Base-by-base conservation (phyloP, 228 moss, liverwort and hornwort genomes). In the Sphagnum magellanicum region DNA sequence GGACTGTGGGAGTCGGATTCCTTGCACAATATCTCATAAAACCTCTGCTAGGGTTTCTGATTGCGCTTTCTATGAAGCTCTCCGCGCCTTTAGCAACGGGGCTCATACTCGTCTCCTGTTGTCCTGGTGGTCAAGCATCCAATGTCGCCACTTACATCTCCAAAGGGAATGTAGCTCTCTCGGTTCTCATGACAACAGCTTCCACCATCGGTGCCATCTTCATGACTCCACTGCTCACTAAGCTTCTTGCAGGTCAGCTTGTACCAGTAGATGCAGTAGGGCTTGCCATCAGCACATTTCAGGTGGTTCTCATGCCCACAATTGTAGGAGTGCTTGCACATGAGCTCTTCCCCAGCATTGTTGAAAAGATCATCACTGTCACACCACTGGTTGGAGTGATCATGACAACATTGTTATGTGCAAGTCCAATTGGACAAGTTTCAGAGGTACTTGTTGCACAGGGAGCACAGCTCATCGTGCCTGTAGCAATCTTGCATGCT, bases 71-170 rank as follows among this genome's bases (percentile, higher is more conserved):
- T 12, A 57, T 98, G 55, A 93, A 98, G 74, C 79, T 98, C 48
- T 94, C 98, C 48, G 98, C 98, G 53, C 98, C 98, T 8, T 63
- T 98, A 66, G 98, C 98, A 10, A 98, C 98, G 50, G 98, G 98
- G 50, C 86, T 98, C 49, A 94, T 98, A 69, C 68, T 98, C 61
- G 98, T 98, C 8, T 98, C 98, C 5, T 98, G 98, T 52, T 98
- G 98, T 53, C 98, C 98, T 7, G 98, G 98, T 61, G 98, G 98
- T 4, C 98, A 98, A 68, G 94, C 98, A 50, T 98, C 98, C 64
- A 98, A 98, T 81, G 98, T 98, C 49, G 98, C 98, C 8, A 98
- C 98, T 3, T 98, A 98, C 70, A 98, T 98, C 46, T 98, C 98
- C 4, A 98, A 94, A 67, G 98, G 98, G n/a, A 98, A 98, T 78